Conservation (phyloP, 768 basidiomycete species). For the Suillus occidentalis region DNA sequence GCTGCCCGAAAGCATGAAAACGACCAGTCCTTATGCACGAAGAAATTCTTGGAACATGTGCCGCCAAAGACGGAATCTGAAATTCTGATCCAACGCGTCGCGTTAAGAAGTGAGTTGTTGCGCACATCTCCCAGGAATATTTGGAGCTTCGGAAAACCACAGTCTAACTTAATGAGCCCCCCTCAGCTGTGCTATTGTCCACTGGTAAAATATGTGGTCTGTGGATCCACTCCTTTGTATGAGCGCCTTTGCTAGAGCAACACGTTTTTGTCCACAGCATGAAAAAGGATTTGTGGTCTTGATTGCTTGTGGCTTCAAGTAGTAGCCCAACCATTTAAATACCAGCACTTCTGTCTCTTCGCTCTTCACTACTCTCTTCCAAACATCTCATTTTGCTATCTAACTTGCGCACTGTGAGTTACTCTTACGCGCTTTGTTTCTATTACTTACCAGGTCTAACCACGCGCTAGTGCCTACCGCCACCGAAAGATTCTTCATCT, state of each 20-base stretch:
- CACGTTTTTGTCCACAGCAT: neutral
- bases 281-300: too few species aligned
- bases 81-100: neutral
- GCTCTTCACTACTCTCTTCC: too few species aligned
- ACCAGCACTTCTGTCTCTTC: neutral
- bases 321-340: neutral
- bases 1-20: neutral
- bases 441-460: neutral
- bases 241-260: neutral
- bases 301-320: neutral
- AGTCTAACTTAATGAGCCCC: neutral
- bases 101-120: neutral
- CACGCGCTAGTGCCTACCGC: neutral
- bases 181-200: neutral
- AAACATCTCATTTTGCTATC: neutral
- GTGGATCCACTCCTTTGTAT: neutral
- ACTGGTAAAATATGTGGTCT: too few species aligned
- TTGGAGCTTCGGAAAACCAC: neutral
- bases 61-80: neutral
- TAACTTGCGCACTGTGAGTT: neutral
- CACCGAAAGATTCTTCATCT: neutral
- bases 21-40: neutral
- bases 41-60: neutral
- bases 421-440: neutral
- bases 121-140: neutral